Evolutionary conservation across 192 early-diverging fungal species (phyloP).

Genomic region (Podila horticola): DNA sequence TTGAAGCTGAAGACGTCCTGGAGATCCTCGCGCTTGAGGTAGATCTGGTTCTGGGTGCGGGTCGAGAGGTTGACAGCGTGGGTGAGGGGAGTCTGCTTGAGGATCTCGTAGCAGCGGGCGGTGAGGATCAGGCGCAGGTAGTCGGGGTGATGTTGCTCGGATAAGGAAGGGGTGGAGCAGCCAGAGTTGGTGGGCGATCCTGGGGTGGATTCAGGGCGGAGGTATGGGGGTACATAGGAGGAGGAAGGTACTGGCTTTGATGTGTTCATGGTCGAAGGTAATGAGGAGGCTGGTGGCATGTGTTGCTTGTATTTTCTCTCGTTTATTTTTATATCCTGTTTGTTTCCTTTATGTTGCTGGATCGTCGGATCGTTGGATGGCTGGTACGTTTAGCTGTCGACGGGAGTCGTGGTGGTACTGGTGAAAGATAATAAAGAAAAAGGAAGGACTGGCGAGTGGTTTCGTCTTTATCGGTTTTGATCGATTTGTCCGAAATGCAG

Average conservation of each 20-base stretch:
- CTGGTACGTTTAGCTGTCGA: no score
- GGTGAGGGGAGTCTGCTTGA: slow-evolving; percentile 90
- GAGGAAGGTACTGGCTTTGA: neutral
- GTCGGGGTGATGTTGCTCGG: slow-evolving; percentile 65
- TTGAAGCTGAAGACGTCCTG: slow-evolving; percentile 99
- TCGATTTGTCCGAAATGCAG: no score
- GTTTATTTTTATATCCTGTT: no score
- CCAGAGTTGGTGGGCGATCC: slow-evolving; percentile 11
- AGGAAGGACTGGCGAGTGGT: no score
- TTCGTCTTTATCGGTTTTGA: no score
- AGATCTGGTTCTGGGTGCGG: slow-evolving; percentile 75
- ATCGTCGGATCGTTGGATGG: no score
- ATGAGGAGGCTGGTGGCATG: no score
- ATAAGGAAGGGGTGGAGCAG: neutral
- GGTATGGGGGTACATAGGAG: slow-evolving; percentile 28
- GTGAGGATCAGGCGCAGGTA: slow-evolving; percentile 95
- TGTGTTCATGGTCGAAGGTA: no score
- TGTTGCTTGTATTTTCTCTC: no score
- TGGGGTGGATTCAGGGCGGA: slow-evolving; percentile 11
- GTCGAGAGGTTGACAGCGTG: slow-evolving; percentile 84
- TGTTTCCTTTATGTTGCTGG: no score
- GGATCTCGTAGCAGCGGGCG: slow-evolving; percentile 94
- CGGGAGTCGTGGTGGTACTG: no score
- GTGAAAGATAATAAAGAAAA: no score
- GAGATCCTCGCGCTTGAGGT: slow-evolving; percentile 96